Conservation (phyloP, 305 asterid genomes). For the Fraxinus nigra region DNA sequence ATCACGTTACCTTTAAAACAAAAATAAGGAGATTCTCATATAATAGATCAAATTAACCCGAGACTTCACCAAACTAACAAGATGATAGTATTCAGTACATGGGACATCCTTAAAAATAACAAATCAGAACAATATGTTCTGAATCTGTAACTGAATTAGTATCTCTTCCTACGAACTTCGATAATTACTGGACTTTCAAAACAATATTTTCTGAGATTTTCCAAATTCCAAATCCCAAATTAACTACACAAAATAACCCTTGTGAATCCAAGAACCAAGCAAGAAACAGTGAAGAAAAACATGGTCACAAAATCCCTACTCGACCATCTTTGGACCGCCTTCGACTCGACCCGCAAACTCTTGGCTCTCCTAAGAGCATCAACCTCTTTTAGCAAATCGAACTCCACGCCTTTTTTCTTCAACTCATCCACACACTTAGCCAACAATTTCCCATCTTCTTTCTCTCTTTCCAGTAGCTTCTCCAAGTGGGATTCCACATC, state of each 20-base stretch:
- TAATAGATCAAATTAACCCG: not conserved
- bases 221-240: not conserved
- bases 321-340: slow-evolving; percentile 64
- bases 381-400: slow-evolving; percentile 80
- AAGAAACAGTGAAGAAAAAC: slow-evolving; percentile 60
- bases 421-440: slow-evolving; percentile 74
- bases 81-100: not conserved
- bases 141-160: not conserved
- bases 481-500: slow-evolving; percentile 60
- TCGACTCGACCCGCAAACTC: slow-evolving; percentile 69
- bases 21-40: not conserved
- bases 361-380: slow-evolving; percentile 86
- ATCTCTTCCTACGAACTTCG: not conserved
- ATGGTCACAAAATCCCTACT: slow-evolving; percentile 62
- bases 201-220: not conserved
- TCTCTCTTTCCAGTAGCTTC: slow-evolving; percentile 68
- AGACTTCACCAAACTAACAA: not conserved
- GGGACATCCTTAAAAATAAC: not conserved
- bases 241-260: slow-evolving; percentile 60
- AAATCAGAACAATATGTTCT: not conserved
- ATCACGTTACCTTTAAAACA: not conserved
- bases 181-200: not conserved
- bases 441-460: slow-evolving; percentile 64
- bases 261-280: slow-evolving; percentile 56
- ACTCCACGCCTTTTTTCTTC: slow-evolving; percentile 71